Base-by-base conservation (phyloP, 169 alveolate genomes). In the Plasmodium ovale region DNA sequence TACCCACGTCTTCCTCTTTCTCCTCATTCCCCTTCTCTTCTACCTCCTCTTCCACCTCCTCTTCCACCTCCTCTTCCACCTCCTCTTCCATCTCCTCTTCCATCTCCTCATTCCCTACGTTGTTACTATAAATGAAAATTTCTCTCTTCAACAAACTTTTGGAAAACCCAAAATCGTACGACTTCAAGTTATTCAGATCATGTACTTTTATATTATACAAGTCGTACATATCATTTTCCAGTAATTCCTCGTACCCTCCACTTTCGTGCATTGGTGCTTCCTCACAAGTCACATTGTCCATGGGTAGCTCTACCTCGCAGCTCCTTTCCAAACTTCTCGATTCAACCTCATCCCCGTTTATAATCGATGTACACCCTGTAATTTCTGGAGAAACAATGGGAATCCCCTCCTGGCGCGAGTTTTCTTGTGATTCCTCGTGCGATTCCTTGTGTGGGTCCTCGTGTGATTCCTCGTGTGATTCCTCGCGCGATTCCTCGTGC, bases 151-250 rank as follows among this genome's bases (percentile, higher is more conserved):
- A 64, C 60, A 74, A 31, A 60, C 60, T 62, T 74, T 74, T 74
- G 12, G 88, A 74, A 49, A 39, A 44, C 25, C 42, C 74, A 60
- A 74, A 74, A 53, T 74, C 88, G 37, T 64, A 74, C 1, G 71
- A 6, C 42, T 74, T 59, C 35, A 74, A 31, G n/a, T 64, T 74
- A 14, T 74, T 39, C 31, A 74, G 60, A 74, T 74, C 88, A 64
- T 74, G 88, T 74, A 74, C 60, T 33, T 74, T 74, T 12, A 74
- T 35, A 64, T 74, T 74, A 53, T 74, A 74, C 53, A 74, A 74
- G 60, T 74, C 74, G 58, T 53, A 74, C 88, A 74, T 74, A n/a
- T 74, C 74, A 35, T 74, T 74, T 60, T 74, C 73, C 47, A 74
- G 53, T 42, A 74, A 19, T 64, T 74, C 37, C 14, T 74, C 88